These are phyloP conservation scores for Rhynchospora pubera DNA, from an alignment of 176 grass and related monocot species.

Conservation along the genomic window DNA sequence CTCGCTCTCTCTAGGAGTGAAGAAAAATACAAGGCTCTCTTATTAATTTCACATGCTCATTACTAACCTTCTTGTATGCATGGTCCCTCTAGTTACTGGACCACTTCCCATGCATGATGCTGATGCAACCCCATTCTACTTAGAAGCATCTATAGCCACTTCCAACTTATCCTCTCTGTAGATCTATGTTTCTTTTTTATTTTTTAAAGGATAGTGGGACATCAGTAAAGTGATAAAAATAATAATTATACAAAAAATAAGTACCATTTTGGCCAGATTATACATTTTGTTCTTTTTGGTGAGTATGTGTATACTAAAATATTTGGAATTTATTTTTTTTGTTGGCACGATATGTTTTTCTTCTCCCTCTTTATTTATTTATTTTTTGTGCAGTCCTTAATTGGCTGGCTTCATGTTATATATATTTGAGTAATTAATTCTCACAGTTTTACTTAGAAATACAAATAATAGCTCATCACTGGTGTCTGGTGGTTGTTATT, in stretches of 20 bases:
- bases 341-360: too few species aligned
- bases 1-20: not conserved
- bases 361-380: too few species aligned
- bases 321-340: too few species aligned
- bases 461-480: too few species aligned
- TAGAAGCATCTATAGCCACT: not conserved
- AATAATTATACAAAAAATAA: not conserved
- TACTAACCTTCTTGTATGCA: slow-evolving; percentile 9
- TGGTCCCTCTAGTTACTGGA: slow-evolving; percentile 23
- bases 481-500: too few species aligned
- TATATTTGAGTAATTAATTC: too few species aligned
- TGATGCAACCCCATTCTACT: not conserved
- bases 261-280: not conserved
- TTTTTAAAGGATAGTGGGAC: not conserved
- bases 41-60: slow-evolving; percentile 57
- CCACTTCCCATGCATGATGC: slow-evolving; percentile 12
- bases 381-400: too few species aligned
- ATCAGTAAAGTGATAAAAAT: not conserved
- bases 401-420: too few species aligned
- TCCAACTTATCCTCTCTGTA: not conserved
- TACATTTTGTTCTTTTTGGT: not conserved
- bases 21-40: slow-evolving; percentile 24
- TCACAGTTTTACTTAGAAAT: too few species aligned
- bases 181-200: not conserved
- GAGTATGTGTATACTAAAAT: too few species aligned